phyloP scores from a whole-genome alignment of 1,284 basidiomycete genomes.

The Ceratobasidium sp. region DNA sequence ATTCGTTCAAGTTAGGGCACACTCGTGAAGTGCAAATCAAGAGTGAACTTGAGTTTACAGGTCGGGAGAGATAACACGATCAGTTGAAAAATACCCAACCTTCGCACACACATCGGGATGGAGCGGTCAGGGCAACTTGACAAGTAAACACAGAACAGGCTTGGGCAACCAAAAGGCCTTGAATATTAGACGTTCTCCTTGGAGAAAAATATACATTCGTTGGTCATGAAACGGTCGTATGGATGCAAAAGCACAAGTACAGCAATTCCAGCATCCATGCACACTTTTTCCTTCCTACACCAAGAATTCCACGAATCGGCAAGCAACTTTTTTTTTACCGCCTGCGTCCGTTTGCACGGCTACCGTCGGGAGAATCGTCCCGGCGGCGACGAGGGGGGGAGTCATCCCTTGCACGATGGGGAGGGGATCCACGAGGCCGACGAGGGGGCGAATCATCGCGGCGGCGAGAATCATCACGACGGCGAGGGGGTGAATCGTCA shows the following conservation, averaged over 20 bases:
- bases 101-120: neutral
- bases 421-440: constrained; percentile 15
- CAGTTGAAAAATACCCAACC: neutral
- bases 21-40: neutral
- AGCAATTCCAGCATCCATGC: neutral
- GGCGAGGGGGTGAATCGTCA: constrained; percentile 31
- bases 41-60: neutral
- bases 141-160: constrained; percentile 2
- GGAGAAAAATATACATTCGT: constrained; percentile 1
- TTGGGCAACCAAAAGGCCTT: neutral
- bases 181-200: neutral
- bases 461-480: constrained; percentile 13
- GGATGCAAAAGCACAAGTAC: neutral
- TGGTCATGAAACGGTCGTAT: neutral
- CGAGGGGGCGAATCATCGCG: constrained; percentile 24
- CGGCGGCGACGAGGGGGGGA: constrained; percentile 19
- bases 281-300: neutral
- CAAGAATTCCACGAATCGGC: neutral
- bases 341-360: constrained; percentile 5
- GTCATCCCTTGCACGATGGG: constrained; percentile 6
- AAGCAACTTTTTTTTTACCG: neutral
- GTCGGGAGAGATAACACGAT: neutral
- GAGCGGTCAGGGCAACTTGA: no score
- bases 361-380: constrained; percentile 1
- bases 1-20: no score